Conservation (phyloP, 192 early-diverging fungal genomes). For the Endogone sp. region DNA sequence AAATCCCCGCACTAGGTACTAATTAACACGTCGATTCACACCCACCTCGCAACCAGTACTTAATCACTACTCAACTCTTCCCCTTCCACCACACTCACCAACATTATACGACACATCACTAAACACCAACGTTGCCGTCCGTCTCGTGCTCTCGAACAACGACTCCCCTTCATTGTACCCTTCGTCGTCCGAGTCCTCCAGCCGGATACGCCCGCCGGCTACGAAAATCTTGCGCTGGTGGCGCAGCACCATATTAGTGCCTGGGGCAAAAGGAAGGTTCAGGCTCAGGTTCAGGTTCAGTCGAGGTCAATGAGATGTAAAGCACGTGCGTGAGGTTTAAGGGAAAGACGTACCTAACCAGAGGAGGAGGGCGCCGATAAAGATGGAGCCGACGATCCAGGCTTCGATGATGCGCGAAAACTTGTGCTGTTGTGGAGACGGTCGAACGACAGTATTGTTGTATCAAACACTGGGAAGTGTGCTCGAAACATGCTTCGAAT, state of each 20-base stretch:
- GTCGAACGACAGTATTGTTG: neutral
- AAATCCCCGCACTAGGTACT: too few relatives aligned
- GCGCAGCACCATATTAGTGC: neutral
- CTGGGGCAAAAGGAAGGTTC: neutral
- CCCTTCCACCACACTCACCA: constrained; percentile 16
- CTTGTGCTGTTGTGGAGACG: neutral
- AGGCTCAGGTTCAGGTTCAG: neutral
- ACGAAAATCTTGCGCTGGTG: neutral
- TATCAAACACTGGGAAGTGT: too few relatives aligned
- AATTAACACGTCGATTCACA: too few relatives aligned
- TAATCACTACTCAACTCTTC: too few relatives aligned
- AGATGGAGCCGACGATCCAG: neutral
- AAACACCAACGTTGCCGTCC: constrained; percentile 51
- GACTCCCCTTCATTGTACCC: neutral
- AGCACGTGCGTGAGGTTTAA: neutral
- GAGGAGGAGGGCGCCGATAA: neutral
- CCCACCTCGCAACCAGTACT: neutral
- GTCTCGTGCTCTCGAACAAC: neutral
- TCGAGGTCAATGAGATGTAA: neutral
- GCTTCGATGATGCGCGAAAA: neutral
- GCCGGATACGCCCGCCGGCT: neutral
- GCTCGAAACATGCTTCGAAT: too few relatives aligned
- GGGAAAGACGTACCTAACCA: neutral
- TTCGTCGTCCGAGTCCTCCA: neutral
- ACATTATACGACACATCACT: constrained; percentile 51